These are phyloP conservation scores for Talaromyces liani DNA, from an alignment of 495 filamentous ascomycete genomes.

Conservation along the genomic window DNA sequence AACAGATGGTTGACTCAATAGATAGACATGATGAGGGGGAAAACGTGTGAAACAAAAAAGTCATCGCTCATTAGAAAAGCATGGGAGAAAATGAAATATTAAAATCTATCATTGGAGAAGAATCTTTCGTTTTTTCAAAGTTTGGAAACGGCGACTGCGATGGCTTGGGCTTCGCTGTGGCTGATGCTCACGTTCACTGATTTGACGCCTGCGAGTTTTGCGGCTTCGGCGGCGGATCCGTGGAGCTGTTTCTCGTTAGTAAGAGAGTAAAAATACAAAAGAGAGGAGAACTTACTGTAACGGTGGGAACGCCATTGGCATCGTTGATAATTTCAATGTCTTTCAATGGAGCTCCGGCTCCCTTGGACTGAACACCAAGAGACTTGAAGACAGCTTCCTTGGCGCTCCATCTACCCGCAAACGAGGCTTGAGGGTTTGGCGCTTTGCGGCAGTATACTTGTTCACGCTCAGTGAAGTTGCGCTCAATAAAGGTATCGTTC, in stretches of 20 bases:
- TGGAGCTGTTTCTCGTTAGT: constrained; percentile 59
- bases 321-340: constrained; percentile 89
- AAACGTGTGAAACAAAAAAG: constrained; percentile 4
- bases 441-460: constrained; percentile 79
- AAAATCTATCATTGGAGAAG: neutral
- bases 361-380: constrained; percentile 78
- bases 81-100: neutral
- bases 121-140: constrained; percentile 36
- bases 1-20: neutral
- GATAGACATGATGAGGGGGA: neutral
- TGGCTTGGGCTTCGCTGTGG: constrained; percentile 84
- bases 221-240: constrained; percentile 73
- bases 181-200: constrained; percentile 86
- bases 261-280: constrained; percentile 9
- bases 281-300: constrained; percentile 58
- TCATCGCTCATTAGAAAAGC: constrained; percentile 9
- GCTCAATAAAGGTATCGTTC: constrained; percentile 88
- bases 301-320: constrained; percentile 71
- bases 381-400: constrained; percentile 99
- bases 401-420: constrained; percentile 90
- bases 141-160: constrained; percentile 82
- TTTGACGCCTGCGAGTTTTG: constrained; percentile 78
- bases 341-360: constrained; percentile 80
- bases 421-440: constrained; percentile 68
- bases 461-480: constrained; percentile 85